Evolutionary conservation across 106 monocot species (phyloP).

Genomic region (Apostasia ramifera): DNA sequence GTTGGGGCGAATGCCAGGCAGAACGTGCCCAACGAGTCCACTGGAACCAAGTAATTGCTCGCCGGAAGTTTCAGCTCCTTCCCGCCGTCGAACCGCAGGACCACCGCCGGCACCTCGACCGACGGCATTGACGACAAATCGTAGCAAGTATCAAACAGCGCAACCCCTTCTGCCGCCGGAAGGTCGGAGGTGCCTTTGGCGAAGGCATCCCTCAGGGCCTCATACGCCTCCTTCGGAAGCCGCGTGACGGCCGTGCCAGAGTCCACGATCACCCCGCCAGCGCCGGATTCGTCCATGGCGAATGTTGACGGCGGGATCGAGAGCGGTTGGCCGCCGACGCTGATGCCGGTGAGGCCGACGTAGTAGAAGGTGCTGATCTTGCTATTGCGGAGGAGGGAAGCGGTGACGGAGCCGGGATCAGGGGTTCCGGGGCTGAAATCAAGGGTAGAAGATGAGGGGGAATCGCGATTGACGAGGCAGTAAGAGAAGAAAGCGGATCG

Average conservation of each 20-base stretch:
- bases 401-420: conserved; percentile 16
- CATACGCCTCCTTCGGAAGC: conserved; percentile 39
- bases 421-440: conserved; percentile 26
- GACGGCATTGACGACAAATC: conserved; percentile 41
- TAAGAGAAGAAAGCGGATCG: conserved; percentile 54
- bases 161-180: conserved; percentile 21
- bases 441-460: conserved; percentile 39
- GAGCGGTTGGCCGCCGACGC: conserved; percentile 59
- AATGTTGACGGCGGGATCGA: conserved; percentile 58
- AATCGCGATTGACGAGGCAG: conserved; percentile 76
- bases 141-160: conserved; percentile 79
- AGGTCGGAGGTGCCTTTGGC: conserved; percentile 32
- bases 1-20: conserved; percentile 73
- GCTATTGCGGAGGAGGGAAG: conserved; percentile 44
- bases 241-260: conserved; percentile 78
- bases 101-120: conserved; percentile 66
- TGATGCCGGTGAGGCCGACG: conserved; percentile 48
- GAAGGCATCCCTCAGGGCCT: conserved; percentile 43
- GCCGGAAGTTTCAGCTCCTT: conserved; percentile 49
- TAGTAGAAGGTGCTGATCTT: conserved; percentile 65
- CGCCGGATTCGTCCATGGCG: conserved; percentile 44
- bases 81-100: conserved; percentile 41
- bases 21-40: conserved; percentile 53
- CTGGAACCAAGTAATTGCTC: conserved; percentile 74
- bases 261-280: conserved; percentile 75